Evolutionary conservation across 768 basidiomycete species (phyloP), one percentile per base, ranked within the genome.

Genomic region (Phlebiopsis flavidoalba): DNA sequence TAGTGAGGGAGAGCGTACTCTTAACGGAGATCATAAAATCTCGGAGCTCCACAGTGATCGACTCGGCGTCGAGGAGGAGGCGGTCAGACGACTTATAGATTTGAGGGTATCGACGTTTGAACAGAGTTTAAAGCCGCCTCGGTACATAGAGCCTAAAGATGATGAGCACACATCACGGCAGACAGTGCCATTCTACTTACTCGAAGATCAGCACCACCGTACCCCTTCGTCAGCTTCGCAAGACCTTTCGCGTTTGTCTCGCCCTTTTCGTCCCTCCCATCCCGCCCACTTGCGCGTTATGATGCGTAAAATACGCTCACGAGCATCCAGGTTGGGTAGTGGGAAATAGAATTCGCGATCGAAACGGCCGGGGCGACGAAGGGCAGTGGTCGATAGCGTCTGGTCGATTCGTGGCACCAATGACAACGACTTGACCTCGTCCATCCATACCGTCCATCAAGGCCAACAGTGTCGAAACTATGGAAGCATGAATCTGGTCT

Each of bases 371-470:
- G 96, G 97, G 24, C 97, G 80, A 33, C 97, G 80, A 53, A 99
- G 74, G 0, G 97, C 97, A 19, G 97, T n/a, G 94, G 73, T 99
- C 97, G 59, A 99, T 88, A n/a, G 95, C 91, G 72, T 99, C 97
- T 0, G 96, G 96, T 62, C 97, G 74, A 71, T 99, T 99, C 3
- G 97, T 99, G 1, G 97, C 97, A 31, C 97, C 97, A 66, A 98
- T 98, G 33, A 99, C 93, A 26, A 98, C 84, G 17, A 99, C 96
- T 73, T 98, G 95, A 1, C 95, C 95, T 56, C 97, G 84, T 0
- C 95, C 95, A 64, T 99, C 97, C 96, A 98, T 98, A 48, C 96
- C 97, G 72, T 98, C 97, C 97, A 98, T 98, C 48, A 98, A 80
- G 1, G 97, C 96, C 1, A 99, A 80, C 8, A 98, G 80, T 0